Percentiles rank a stretch among this genome's conserved stretches.
phyloP scores from a whole-genome alignment of 768 basidiomycete species.

The Tubosaeta brunneosetosa region DNA sequence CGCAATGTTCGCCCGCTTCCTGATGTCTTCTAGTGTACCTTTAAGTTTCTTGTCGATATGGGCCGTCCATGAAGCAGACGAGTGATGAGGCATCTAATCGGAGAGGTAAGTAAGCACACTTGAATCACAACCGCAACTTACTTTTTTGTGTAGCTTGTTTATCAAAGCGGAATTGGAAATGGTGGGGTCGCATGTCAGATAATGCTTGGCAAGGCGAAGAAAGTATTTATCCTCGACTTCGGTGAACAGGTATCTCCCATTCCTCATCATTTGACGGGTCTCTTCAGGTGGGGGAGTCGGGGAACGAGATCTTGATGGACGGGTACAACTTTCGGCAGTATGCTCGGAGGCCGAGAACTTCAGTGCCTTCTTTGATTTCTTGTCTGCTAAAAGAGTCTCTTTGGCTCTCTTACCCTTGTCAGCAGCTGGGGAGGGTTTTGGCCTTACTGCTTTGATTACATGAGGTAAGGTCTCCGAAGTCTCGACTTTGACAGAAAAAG shows the following conservation, averaged over 20 bases:
- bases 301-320: slow-evolving; percentile 21
- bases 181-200: slow-evolving; percentile 45
- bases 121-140: slow-evolving; percentile 16
- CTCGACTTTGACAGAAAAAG: slow-evolving; percentile 12
- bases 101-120: neutral
- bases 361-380: slow-evolving; percentile 6
- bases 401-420: slow-evolving; percentile 1
- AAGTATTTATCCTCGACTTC: slow-evolving; percentile 48
- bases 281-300: slow-evolving; percentile 45
- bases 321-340: neutral
- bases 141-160: slow-evolving; percentile 43
- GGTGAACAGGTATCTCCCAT: slow-evolving; percentile 43
- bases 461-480: slow-evolving; percentile 1
- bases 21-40: slow-evolving; percentile 41
- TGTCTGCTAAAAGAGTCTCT: slow-evolving; percentile 5
- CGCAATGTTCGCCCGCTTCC: slow-evolving; percentile 49
- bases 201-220: slow-evolving; percentile 38
- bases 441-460: slow-evolving; percentile 3
- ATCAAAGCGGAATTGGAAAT: slow-evolving; percentile 38
- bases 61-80: slow-evolving; percentile 45
- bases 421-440: slow-evolving; percentile 3
- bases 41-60: slow-evolving; percentile 32
- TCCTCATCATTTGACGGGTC: slow-evolving; percentile 24
- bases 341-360: neutral
- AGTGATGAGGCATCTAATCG: slow-evolving; percentile 60